Percentiles rank a stretch among this genome's conserved stretches.
Conservation (phyloP, 352 stramenopile genomes). For the Phytophthora pseudosyringae region DNA sequence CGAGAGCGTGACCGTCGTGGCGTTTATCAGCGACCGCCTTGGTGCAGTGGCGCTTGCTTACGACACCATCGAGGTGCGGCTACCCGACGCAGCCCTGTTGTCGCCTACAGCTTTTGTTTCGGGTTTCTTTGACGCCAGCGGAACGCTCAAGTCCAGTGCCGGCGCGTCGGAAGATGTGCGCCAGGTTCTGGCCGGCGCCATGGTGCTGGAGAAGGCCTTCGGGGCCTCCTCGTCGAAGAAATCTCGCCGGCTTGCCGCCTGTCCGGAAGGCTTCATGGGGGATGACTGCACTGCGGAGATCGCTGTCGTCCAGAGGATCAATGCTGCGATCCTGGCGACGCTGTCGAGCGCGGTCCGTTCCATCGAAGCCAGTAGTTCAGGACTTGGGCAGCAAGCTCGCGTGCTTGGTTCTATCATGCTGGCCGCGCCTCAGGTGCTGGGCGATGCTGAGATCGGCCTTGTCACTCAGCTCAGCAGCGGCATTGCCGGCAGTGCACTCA, state of each 20-base stretch:
- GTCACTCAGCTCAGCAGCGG: conserved; percentile 47
- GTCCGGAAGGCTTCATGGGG: conserved; percentile 50
- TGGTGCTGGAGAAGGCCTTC: conserved; percentile 56
- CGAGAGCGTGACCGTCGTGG: conserved; percentile 54
- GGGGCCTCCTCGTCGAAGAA: conserved; percentile 5
- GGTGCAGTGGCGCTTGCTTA: conserved; percentile 46
- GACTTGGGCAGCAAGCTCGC: conserved; percentile 59
- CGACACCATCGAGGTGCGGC: conserved; percentile 43
- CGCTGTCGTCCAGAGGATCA: conserved; percentile 42
- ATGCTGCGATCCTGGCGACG: conserved; percentile 52
- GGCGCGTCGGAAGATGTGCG: conserved; percentile 40
- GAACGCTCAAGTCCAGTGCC: conserved; percentile 10
- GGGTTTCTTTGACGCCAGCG: conserved; percentile 33
- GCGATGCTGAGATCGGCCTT: conserved; percentile 34
- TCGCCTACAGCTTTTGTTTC: conserved; percentile 52
- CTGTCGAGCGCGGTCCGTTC: conserved; percentile 32
- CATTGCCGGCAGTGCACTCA: conserved; percentile 58
- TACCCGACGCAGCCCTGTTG: conserved; percentile 41
- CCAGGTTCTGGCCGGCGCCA: conserved; percentile 48
- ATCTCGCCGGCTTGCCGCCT: conserved; percentile 27
- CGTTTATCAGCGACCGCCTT: conserved; percentile 60
- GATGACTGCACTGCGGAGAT: conserved; percentile 47
- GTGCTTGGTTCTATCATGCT: conserved; percentile 56
- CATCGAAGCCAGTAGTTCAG: conserved; percentile 49
- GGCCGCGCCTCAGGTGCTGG: conserved; percentile 43